Conservation (phyloP, 2,329 filamentous ascomycete species). For the Phyllosticta ampelicida region DNA sequence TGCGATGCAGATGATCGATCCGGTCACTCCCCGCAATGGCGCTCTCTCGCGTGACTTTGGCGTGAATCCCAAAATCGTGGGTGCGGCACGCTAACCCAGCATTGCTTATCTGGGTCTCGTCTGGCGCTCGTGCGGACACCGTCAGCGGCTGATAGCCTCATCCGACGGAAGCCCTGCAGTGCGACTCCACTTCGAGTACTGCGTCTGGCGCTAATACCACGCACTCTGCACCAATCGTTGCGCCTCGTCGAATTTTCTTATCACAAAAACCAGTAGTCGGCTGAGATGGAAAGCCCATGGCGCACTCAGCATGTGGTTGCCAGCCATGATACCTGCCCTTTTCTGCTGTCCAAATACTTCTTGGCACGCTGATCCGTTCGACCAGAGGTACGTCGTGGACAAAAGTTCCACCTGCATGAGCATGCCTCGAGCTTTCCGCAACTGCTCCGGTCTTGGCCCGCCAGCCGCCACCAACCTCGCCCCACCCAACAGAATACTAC, state of each 20-base stretch:
- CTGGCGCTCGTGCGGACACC: background rate
- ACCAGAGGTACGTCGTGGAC: background rate
- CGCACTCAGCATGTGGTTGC: background rate
- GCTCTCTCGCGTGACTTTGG: constrained; percentile 6
- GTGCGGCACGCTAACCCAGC: background rate
- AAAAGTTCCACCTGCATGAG: constrained; percentile 1
- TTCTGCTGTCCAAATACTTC: background rate
- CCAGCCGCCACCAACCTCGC: constrained; percentile 3
- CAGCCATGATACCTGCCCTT: constrained; percentile 6
- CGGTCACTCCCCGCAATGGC: background rate
- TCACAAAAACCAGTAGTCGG: background rate
- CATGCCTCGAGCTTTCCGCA: background rate
- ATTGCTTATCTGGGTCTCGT: constrained; percentile 8
- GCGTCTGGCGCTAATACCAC: background rate
- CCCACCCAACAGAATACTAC: background rate
- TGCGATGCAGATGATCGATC: background rate
- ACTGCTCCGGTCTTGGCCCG: constrained; percentile 4
- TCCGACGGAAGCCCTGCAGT: background rate
- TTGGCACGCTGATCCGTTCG: constrained; percentile 1
- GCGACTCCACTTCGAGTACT: background rate
- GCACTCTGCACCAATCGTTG: constrained; percentile 2
- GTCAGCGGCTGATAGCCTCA: constrained; percentile 7
- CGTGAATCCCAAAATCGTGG: background rate
- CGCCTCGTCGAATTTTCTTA: background rate
- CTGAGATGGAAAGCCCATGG: background rate